Percentiles rank a stretch among this genome's conserved stretches.
Evolutionary conservation across 768 basidiomycete species (phyloP).

Genomic region (Suillus discolor): DNA sequence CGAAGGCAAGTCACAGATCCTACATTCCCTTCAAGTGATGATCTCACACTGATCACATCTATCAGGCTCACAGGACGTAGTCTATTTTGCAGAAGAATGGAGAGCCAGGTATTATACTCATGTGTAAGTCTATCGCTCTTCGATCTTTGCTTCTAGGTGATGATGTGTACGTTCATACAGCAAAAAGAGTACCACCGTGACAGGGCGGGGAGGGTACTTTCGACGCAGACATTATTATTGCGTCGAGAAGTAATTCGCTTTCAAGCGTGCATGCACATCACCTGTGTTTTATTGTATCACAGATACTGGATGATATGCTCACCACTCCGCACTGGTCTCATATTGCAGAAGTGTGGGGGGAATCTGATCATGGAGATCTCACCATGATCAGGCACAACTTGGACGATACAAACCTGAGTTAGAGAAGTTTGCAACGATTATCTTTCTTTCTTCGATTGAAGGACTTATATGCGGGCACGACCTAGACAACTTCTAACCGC

Average conservation of each 20-base stretch:
- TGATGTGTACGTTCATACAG: conserved; percentile 35
- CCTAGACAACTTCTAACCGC: neutral
- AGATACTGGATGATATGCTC: conserved; percentile 67
- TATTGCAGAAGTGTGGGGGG: conserved; percentile 48
- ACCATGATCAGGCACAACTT: conserved; percentile 64
- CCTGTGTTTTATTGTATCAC: neutral
- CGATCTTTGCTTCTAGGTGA: neutral
- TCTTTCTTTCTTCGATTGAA: too few species aligned
- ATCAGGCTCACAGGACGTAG: conserved; percentile 22
- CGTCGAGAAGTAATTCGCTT: conserved; percentile 49
- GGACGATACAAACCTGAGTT: conserved; percentile 37
- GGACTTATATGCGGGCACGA: neutral
- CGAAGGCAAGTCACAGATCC: conserved; percentile 16
- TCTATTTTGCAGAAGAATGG: conserved; percentile 58
- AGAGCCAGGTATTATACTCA: conserved; percentile 45
- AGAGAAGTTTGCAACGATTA: too few species aligned
- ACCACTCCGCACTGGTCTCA: conserved; percentile 49
- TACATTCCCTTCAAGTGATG: neutral
- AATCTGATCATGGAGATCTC: conserved; percentile 43
- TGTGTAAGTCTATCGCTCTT: conserved; percentile 20
- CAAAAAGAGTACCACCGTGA: conserved; percentile 37
- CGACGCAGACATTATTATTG: conserved; percentile 50
- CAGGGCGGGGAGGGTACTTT: conserved; percentile 46
- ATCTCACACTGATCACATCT: neutral
- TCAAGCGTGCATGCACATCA: neutral